Evolutionary conservation across 129 eudicot genomes (phyloP), one percentile per base, ranked within the genome.

Genomic region (Mikania micrantha): DNA sequence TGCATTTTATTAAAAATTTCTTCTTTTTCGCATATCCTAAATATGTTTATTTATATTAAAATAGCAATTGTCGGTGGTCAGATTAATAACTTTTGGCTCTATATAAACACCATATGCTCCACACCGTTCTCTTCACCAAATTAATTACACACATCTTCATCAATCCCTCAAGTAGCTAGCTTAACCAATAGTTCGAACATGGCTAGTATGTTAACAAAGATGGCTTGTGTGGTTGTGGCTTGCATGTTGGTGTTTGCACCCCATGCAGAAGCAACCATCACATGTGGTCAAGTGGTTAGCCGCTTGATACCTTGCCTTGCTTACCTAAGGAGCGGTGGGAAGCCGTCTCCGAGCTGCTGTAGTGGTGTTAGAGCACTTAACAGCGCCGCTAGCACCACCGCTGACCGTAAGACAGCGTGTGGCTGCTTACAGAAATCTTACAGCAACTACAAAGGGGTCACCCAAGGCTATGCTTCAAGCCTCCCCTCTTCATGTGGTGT

Each of bases 401-500:
- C 63, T 9, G 84, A 79, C 73, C 57, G 54, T 38, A 54, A 38
- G 38, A 27, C 53, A 8, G 81, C 77, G 0, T 81, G 86, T 17
- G 60, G 60, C n/a, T 81, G 86, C 74, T 9, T 81, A 6, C 73
- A 81, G 52, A 20, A 0, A 3, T 65, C 73, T 17, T 9, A 15
- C 0, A 0, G 1, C 0, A 3, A 15, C 21, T 25, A 45, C 50
- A 3, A 60, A 0, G 82, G 77, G 13, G 10, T 74, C 47, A 21
- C 49, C 36, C 4, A 16, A 2, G 20, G n/a, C 8, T 19, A 47
- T 28, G 90, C 85, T 0, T 69, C 76, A 15, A 65, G 65, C 7
- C 83, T 85, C 21, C 81, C 91, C 0, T 5, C 42, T 1, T 44
- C 29, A 9, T 85, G 91, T 62, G 87, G 87, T 56, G 82, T 85